These are phyloP conservation scores for Annulohypoxylon nitens DNA, from an alignment of 495 filamentous ascomycete genomes.

Conservation along the genomic window DNA sequence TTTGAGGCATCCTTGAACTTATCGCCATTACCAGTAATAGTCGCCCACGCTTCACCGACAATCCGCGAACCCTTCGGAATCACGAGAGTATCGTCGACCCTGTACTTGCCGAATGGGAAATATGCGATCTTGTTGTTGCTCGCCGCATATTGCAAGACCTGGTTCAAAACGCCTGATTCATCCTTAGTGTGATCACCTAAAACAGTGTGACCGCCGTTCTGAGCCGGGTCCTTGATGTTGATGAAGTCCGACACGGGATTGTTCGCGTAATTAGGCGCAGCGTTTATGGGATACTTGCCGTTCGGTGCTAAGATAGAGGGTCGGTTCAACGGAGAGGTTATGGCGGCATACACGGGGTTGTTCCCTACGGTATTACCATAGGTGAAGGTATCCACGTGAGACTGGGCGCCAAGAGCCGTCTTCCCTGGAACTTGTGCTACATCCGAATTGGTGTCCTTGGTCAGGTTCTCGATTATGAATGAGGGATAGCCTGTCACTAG, in stretches of 20 bases:
- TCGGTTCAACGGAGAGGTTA: constrained; percentile 52
- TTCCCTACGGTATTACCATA: constrained; percentile 70
- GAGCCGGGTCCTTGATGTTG: constrained; percentile 59
- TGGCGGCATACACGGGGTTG: constrained; percentile 69
- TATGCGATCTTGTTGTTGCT: constrained; percentile 57
- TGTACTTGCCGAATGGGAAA: constrained; percentile 65
- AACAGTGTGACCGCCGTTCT: constrained; percentile 57
- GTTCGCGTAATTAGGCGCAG: constrained; percentile 58
- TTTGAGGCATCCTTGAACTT: constrained; percentile 64
- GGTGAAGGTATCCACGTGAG: constrained; percentile 51
- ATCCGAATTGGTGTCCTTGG: constrained; percentile 52
- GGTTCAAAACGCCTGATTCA: constrained; percentile 56
- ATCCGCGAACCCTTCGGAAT: constrained; percentile 68
- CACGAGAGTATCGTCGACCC: constrained; percentile 61
- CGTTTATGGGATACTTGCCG: constrained; percentile 51
- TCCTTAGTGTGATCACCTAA: constrained; percentile 56
- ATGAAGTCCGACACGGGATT: constrained; percentile 54
- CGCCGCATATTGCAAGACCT: constrained; percentile 54
- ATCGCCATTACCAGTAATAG: constrained; percentile 62
- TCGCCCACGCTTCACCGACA: constrained; percentile 64
- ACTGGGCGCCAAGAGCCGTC: constrained; percentile 43
- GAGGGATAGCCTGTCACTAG: constrained; percentile 49
- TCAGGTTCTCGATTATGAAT: constrained; percentile 60
- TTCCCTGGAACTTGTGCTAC: constrained; percentile 50
- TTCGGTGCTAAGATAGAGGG: constrained; percentile 50